phyloP scores from a whole-genome alignment of 108 stramenopile species.

The Ochromonas danica region DNA sequence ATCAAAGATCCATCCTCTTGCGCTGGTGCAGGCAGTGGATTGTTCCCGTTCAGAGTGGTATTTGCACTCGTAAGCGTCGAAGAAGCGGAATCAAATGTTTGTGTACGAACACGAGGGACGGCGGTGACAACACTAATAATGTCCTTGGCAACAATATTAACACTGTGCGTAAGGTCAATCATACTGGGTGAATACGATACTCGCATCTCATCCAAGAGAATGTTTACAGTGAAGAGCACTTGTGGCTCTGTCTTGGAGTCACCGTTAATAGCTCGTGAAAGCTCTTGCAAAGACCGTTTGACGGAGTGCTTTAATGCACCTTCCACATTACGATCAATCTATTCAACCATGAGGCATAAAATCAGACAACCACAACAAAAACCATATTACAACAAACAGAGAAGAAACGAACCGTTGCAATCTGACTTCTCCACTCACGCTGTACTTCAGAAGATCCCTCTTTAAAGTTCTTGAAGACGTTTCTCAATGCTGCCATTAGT shows the following conservation, averaged over 20 bases:
- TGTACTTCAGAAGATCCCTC: conserved; percentile 60
- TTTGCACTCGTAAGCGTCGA: too few species aligned
- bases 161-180: conserved; percentile 59
- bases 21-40: too few species aligned
- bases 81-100: too few species aligned
- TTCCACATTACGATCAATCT: conserved; percentile 52
- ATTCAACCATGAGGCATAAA: too few species aligned
- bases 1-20: too few species aligned
- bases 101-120: too few species aligned
- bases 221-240: conserved; percentile 56
- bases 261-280: conserved; percentile 62
- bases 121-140: too few species aligned
- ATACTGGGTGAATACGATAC: conserved; percentile 63
- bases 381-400: too few species aligned
- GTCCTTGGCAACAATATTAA: conserved; percentile 65
- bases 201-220: conserved; percentile 56
- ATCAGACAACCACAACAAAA: too few species aligned
- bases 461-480: conserved; percentile 57
- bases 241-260: conserved; percentile 65
- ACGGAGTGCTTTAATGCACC: conserved; percentile 57
- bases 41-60: too few species aligned
- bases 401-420: too few species aligned
- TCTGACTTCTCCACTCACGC: conserved; percentile 57
- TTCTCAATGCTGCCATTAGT: conserved; percentile 45
- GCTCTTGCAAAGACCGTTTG: conserved; percentile 61